phyloP scores from a whole-genome alignment of 345 rosid genomes.

The Syzygium aqueum region DNA sequence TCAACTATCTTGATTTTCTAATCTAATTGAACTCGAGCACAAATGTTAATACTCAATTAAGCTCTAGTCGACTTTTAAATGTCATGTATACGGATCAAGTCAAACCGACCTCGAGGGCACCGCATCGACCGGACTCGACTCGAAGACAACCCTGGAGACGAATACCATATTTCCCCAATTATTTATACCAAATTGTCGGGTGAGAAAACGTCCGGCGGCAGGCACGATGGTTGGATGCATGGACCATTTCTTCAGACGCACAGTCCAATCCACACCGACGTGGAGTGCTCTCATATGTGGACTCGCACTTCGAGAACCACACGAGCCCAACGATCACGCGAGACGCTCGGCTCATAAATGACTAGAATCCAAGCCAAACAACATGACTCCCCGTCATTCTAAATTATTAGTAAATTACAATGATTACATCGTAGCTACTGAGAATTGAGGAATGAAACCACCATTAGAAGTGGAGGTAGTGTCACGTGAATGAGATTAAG shows the following conservation, averaged over 20 bases:
- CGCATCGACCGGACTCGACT: background rate
- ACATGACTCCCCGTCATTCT: background rate
- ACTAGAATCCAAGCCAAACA: background rate
- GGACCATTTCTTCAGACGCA: background rate
- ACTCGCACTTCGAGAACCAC: background rate
- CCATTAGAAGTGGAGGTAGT: background rate
- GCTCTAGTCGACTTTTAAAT: background rate
- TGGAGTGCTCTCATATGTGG: background rate
- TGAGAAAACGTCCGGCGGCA: background rate
- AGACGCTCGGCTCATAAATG: background rate
- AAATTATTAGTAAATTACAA: background rate
- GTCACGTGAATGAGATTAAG: background rate
- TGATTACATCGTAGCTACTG: background rate
- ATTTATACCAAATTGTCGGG: background rate
- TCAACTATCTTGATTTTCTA: background rate
- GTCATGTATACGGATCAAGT: background rate
- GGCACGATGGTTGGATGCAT: background rate
- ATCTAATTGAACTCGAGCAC: background rate
- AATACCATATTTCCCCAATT: background rate
- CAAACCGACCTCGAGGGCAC: background rate
- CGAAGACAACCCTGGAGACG: background rate
- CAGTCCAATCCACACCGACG: background rate
- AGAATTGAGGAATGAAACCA: background rate
- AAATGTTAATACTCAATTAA: background rate
- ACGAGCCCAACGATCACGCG: fast-evolving